Conservation (phyloP, 352 stramenopile species). For the Pythium insidiosum region DNA sequence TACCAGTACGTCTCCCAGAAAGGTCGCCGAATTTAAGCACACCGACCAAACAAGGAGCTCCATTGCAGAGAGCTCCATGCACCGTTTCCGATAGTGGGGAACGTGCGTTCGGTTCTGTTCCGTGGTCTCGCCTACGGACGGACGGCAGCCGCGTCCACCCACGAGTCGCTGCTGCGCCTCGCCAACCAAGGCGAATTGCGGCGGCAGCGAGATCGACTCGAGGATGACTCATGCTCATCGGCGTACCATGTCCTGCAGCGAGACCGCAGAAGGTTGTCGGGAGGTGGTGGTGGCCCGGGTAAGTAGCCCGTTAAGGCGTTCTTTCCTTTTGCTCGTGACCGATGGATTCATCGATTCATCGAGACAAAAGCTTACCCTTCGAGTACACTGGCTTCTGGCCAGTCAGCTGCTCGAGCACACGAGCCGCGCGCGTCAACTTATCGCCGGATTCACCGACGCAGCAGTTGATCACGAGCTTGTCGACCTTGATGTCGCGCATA, state of each 20-base stretch:
- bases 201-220: too few species aligned
- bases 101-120: too few species aligned
- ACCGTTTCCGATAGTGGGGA: too few species aligned
- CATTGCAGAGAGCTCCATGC: too few species aligned
- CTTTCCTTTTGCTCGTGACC: constrained; percentile 37
- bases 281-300: constrained; percentile 56
- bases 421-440: constrained; percentile 96
- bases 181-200: too few species aligned
- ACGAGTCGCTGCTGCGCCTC: too few species aligned
- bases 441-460: constrained; percentile 99
- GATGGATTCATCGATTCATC: too few species aligned
- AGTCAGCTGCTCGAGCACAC: constrained; percentile 99
- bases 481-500: constrained; percentile 98
- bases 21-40: constrained; percentile 71
- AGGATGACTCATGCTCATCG: too few species aligned
- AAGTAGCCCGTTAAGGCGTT: constrained; percentile 86
- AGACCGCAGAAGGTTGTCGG: too few species aligned
- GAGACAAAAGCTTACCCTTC: constrained; percentile 91
- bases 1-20: constrained; percentile 51
- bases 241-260: too few species aligned
- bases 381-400: constrained; percentile 99
- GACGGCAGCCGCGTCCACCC: too few species aligned
- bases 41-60: constrained; percentile 8
- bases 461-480: constrained; percentile 99
- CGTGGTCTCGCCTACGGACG: too few species aligned